A percentile compares a stretch with the other conserved stretches of the same genome.
Evolutionary conservation across 2,329 filamentous ascomycete genomes (phyloP).

Genomic region (Chaetothyriales sp.): DNA sequence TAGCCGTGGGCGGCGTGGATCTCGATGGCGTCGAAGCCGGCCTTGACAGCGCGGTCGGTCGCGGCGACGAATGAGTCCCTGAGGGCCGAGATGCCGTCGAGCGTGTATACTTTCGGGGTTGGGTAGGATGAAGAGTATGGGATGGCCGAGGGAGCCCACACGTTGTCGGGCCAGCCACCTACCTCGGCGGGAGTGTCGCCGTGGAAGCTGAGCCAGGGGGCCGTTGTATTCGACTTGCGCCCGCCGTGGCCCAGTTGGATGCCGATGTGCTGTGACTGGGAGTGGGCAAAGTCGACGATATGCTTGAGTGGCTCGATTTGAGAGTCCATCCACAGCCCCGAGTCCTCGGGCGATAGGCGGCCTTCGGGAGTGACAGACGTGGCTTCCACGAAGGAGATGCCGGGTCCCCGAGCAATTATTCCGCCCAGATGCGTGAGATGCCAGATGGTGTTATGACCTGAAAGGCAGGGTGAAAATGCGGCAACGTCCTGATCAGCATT

Average conservation of each 20-base stretch:
- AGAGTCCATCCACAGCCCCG: constrained; percentile 69
- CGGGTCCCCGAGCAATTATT: constrained; percentile 62
- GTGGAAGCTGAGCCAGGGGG: constrained; percentile 49
- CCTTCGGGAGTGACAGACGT: constrained; percentile 62
- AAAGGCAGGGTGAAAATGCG: too few species aligned
- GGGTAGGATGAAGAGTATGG: constrained; percentile 50
- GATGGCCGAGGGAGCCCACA: constrained; percentile 45
- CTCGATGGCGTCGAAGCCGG: constrained; percentile 66
- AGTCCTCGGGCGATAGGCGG: constrained; percentile 68
- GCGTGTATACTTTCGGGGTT: constrained; percentile 52
- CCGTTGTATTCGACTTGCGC: constrained; percentile 48
- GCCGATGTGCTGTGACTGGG: constrained; percentile 55
- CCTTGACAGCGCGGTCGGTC: constrained; percentile 47
- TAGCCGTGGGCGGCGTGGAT: constrained; percentile 73
- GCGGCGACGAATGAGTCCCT: constrained; percentile 23
- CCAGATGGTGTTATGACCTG: constrained; percentile 56
- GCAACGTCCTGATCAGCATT: too few species aligned
- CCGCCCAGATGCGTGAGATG: constrained; percentile 72
- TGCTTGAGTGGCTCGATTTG: constrained; percentile 46
- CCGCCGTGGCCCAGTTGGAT: constrained; percentile 71
- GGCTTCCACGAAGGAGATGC: constrained; percentile 63
- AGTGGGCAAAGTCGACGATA: constrained; percentile 22
- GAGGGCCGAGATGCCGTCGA: constrained; percentile 47
- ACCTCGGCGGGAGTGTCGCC: constrained; percentile 42
- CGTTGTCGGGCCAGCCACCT: constrained; percentile 42